These are phyloP conservation scores for Arctostaphylos glauca DNA, from an alignment of 148 eudicot genomes.

Conservation along the genomic window DNA sequence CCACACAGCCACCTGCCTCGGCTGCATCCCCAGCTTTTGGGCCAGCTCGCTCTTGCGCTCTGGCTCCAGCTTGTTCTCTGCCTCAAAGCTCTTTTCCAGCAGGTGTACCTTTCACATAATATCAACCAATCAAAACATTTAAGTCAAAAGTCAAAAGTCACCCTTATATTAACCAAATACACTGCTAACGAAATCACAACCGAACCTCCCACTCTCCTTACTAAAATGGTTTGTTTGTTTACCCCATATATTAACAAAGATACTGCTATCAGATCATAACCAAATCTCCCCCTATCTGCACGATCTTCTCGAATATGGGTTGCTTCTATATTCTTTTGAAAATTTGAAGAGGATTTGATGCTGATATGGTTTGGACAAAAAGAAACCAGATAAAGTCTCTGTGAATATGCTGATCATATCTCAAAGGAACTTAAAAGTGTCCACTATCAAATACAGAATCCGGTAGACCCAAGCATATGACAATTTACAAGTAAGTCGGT, in stretches of 20 bases:
- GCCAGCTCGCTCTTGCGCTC: slow-evolving; percentile 71
- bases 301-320: background rate
- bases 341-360: background rate
- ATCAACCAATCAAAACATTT: background rate
- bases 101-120: slow-evolving; percentile 37
- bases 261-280: background rate
- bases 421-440: background rate
- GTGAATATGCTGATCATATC: background rate
- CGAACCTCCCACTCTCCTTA: background rate
- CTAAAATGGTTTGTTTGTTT: background rate
- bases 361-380: background rate
- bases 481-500: background rate
- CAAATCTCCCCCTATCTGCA: background rate
- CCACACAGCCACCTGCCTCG: slow-evolving; percentile 91
- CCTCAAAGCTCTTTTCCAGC: slow-evolving; percentile 77
- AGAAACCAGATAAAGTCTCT: background rate
- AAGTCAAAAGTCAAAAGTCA: background rate
- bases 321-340: background rate
- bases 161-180: background rate
- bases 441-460: background rate
- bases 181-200: background rate
- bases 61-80: slow-evolving; percentile 82
- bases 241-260: background rate
- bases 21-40: slow-evolving; percentile 66
- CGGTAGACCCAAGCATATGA: background rate